Base-by-base conservation (phyloP, 2,329 filamentous ascomycete species). In the Fusarium equiseti region DNA sequence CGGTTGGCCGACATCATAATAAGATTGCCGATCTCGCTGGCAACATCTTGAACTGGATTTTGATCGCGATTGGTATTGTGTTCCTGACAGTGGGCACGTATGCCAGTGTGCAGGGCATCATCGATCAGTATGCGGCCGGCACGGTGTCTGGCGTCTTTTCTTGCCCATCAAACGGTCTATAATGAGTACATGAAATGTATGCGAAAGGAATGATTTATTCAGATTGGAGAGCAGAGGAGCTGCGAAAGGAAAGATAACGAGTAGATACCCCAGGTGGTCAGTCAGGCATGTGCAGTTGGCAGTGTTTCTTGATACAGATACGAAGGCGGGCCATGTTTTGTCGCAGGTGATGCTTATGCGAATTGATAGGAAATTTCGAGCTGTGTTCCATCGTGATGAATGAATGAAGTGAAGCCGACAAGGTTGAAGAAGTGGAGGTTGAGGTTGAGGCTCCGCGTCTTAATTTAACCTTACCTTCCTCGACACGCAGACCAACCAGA, bases 51-150 rank as follows among this genome's bases (percentile, higher is more conserved):
- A 98, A 97, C 76, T 77, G 93, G 18, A 73, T 89, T 68, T 88
- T 97, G 63, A 94, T 96, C 62, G 29, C 86, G 3, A 88, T 92
- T 20, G 95, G 95, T 1, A 55, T 97, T n/a, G 89, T 95, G 72
- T 97, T 97, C 83, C 81, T 98, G 50, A 90, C 86, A 1, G 92
- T 86, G 1, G 95, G 95, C 40, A 98, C 94, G 5, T 97, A 97
- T 76, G 89, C 88, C 38, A 91, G 88, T 64, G 90, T 94, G 0
- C 87, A 93, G 79, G 89, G 88, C 59, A 95, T 95, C 62, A 87
- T 96, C 26, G 84, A 93, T 63, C 90, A 90, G 22, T 97, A 95
- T 76, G 77, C 86, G 32, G 80, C 84, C 2, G 88, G 88, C 6
- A 82, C 82, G 1, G 92, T 97, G 27, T 87, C 90, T 3, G 88